Percentiles rank a stretch among this genome's conserved stretches.
These are phyloP conservation scores for Fusarium sp. DNA, from an alignment of 2,329 filamentous ascomycete species.

Conservation along the genomic window DNA sequence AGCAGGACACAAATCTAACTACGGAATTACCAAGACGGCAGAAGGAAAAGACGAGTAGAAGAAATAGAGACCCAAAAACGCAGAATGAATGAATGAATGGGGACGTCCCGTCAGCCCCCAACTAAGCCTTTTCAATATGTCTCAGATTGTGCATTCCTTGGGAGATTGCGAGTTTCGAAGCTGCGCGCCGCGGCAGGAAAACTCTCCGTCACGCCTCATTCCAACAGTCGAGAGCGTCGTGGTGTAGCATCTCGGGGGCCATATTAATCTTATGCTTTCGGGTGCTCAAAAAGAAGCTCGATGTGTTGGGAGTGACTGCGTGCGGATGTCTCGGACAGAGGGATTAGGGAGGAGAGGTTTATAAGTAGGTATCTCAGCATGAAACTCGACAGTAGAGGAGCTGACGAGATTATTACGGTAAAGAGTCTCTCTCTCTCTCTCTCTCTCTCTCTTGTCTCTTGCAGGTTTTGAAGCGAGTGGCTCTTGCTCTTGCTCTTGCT, in stretches of 20 bases:
- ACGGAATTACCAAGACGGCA: neutral
- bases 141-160: slow-evolving; percentile 31
- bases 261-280: slow-evolving; percentile 19
- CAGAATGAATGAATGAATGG: neutral
- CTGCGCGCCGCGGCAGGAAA: slow-evolving; percentile 4
- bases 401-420: neutral
- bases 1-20: neutral
- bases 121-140: slow-evolving; percentile 6
- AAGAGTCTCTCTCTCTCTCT: slow-evolving; percentile 21
- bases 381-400: neutral
- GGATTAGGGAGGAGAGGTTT: neutral
- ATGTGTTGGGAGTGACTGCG: neutral
- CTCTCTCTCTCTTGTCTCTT: slow-evolving; percentile 10
- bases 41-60: neutral
- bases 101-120: neutral
- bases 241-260: neutral
- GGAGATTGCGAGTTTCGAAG: slow-evolving; percentile 23
- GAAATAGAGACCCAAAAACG: neutral
- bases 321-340: slow-evolving; percentile 6
- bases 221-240: slow-evolving; percentile 2
- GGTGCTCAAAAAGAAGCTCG: neutral
- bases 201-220: slow-evolving; percentile 13
- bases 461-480: neutral
- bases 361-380: slow-evolving; percentile 4
- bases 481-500: slow-evolving; percentile 3